Base-by-base conservation (phyloP, 768 basidiomycete genomes). In the Boletellus ananiceps region DNA sequence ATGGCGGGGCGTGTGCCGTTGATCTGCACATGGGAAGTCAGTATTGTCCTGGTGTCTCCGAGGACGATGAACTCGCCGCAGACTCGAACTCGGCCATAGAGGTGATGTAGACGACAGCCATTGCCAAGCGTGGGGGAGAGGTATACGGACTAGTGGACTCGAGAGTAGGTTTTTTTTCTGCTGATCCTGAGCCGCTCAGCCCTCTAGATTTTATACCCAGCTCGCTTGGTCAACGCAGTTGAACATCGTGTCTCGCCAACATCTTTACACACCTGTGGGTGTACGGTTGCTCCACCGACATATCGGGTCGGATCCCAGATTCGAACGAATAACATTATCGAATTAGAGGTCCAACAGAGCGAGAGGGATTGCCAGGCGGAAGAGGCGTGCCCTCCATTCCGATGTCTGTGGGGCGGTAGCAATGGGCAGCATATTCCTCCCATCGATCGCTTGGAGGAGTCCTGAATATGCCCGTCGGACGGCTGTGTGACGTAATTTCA, bases 361-460 rank as follows among this genome's bases (percentile, higher is more conserved):
- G 43, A 43, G 57, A 63, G 45, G 15, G 44, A 51, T 50, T 51
- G 41, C 63, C 63, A 66, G 63, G 64, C 57, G 59, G 57, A 55
- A 43, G 46, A 47, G 57, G 61, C 63, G 57, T 65, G 63, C 55
- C 54, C 52, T 64, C 64, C 62, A 64, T 65, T 66, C 54, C 50
- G 44, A 43, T 39, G 42, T 56, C 51, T 63, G 61, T 57, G 57
- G 57, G 49, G 49, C 56, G 59, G 41, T 59, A 48, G 57, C 52
- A 52, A 33, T 62, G 49, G 60, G 49, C 36, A 42, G 36, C 52
- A 44, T 57, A 45, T 49, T 52, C 37, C 51, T 65, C 37, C 44
- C 41, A 39, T 51, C 50, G 59, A 61, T 61, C 54, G 40, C 31
- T 55, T 36, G 47, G 23, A 25, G 6, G 57, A 50, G 44, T 50